phyloP scores from a whole-genome alignment of 768 basidiomycete genomes.

The Leccinum boreale region DNA sequence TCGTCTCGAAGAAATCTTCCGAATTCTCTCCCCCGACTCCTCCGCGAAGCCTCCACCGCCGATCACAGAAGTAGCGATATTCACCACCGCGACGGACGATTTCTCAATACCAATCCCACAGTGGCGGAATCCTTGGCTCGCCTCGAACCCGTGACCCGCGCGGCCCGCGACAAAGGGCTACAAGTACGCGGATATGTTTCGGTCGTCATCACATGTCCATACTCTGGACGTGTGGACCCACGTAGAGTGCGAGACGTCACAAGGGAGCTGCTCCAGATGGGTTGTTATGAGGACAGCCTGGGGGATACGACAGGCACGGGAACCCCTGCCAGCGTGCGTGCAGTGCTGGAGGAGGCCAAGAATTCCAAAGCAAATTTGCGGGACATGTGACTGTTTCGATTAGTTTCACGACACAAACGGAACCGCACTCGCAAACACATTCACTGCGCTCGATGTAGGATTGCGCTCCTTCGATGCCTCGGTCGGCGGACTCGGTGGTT shows the following conservation, averaged over 20 bases:
- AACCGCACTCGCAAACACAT: constrained; percentile 73
- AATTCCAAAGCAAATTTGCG: constrained; percentile 65
- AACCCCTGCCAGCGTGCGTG: constrained; percentile 61
- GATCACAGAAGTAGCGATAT: constrained; percentile 84
- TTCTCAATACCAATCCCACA: constrained; percentile 86
- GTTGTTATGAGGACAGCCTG: constrained; percentile 89
- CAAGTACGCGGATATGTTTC: too few species aligned
- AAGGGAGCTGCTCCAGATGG: constrained; percentile 76
- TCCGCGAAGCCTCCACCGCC: constrained; percentile 41
- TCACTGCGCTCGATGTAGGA: constrained; percentile 68
- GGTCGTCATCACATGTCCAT: constrained; percentile 84
- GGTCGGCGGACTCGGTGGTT: constrained; percentile 91
- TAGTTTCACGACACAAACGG: constrained; percentile 93
- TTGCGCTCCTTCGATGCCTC: constrained; percentile 80
- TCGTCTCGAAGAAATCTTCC: constrained; percentile 72
- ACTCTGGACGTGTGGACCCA: constrained; percentile 72
- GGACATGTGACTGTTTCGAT: constrained; percentile 34
- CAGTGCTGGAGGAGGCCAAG: constrained; percentile 68
- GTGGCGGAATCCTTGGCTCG: constrained; percentile 66
- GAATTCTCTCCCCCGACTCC: constrained; percentile 42
- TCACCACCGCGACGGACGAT: constrained; percentile 83
- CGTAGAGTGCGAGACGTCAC: constrained; percentile 64
- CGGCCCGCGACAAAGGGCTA: constrained; percentile 57
- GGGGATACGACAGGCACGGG: constrained; percentile 92
- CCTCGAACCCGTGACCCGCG: constrained; percentile 56